Base-by-base conservation (phyloP, 208 protist species). In the Trypanosoma brucei region DNA sequence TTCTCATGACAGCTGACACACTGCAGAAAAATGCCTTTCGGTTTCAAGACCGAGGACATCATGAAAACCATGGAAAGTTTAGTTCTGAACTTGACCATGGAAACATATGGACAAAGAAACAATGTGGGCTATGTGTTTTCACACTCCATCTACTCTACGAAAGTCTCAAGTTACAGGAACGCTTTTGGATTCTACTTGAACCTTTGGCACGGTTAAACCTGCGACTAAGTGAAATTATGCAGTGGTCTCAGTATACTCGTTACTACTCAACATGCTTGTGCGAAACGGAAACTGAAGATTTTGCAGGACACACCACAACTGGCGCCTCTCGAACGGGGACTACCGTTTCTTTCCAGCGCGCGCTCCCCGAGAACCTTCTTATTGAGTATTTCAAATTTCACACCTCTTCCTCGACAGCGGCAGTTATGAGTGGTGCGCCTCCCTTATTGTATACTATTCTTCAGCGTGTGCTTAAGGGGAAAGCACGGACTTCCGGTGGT, bases 81-180 rank as follows among this genome's bases (percentile, higher is more conserved):
- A 33, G 22, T 13, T 53, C 3, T 33, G 37, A 48, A 30, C 30
- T 60, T 6, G 38, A 54, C 13, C 36, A 49, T 11, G 50, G 35
- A 7, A 42, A 63, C 6, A 13, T 60, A 35, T 87, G 81, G 81
- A 76, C 78, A 8, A 13, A 36, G 13, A 55, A 79, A 37, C 68
- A 78, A 46, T 76, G 75, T 42, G 83, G 73, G 3, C 51, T 84
- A 14, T 53, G 61, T 37, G 54, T 87, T 3, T 61, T 90, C 34
- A 62, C 72, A 31, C 62, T 93, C 11, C 86, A 93, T 59, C 63
- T 88, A 33, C 59, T 93, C 7, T 86, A 65, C 59, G 83, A 93
- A 68, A 75, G 75, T 36, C 83, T 77, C 50, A 81, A 76, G 8
- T 38, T 87, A 44, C 83, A 90, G 62, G 79, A 88, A 62, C 60